Evolutionary conservation across 768 basidiomycete genomes (phyloP).

Genomic region (Pulveroboletus sp.): DNA sequence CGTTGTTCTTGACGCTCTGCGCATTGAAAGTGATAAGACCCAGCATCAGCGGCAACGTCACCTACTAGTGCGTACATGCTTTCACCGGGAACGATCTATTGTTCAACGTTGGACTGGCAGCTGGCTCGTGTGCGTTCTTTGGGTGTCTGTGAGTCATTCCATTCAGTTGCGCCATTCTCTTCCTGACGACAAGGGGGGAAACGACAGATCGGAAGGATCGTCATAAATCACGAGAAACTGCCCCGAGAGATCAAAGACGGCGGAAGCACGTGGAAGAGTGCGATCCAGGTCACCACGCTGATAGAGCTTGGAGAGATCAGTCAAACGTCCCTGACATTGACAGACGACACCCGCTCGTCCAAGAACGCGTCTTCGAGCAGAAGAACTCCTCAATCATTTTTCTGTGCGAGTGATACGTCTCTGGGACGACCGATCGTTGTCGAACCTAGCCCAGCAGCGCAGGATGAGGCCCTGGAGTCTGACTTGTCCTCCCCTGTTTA

Average conservation of each 20-base stretch:
- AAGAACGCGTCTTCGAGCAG: no score
- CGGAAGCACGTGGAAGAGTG: not conserved
- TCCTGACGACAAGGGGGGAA: not conserved
- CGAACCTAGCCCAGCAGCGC: no score
- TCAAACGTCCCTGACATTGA: no score
- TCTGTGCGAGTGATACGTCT: no score
- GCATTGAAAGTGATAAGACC: slow-evolving; percentile 5
- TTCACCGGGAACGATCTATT: not conserved
- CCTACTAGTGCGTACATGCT: slow-evolving; percentile 13
- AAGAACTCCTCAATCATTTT: no score
- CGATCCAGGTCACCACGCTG: not conserved
- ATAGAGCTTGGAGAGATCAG: not conserved
- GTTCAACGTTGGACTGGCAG: slow-evolving; percentile 1
- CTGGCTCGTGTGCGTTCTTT: slow-evolving; percentile 17
- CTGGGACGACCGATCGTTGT: no score
- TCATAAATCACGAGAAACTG: slow-evolving; percentile 9
- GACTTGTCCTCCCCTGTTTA: no score
- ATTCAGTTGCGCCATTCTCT: not conserved
- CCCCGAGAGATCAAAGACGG: not conserved
- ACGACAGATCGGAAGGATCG: slow-evolving; percentile 13
- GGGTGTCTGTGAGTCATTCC: slow-evolving; percentile 16
- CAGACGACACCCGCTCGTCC: no score
- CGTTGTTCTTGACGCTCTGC: slow-evolving; percentile 17
- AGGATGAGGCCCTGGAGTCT: no score
- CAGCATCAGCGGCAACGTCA: slow-evolving; percentile 13